A percentile compares a stretch with the other conserved stretches of the same genome.
These are phyloP conservation scores for Eragrostis tef DNA, from an alignment of 202 grass and related monocot species.

Conservation along the genomic window DNA sequence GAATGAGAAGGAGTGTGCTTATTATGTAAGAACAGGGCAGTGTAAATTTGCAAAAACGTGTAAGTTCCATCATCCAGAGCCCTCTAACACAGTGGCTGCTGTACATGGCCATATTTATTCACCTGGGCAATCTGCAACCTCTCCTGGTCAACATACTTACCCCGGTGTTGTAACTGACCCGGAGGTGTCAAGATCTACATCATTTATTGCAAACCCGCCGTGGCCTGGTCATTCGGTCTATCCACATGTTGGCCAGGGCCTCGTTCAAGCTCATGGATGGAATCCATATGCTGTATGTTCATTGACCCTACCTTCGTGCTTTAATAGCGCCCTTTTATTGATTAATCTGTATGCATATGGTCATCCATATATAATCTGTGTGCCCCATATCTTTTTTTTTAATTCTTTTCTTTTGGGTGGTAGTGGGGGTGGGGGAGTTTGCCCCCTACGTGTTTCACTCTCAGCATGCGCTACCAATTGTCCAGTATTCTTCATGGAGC, in stretches of 20 bases:
- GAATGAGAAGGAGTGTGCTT: constrained; percentile 87
- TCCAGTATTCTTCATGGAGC: too few species aligned
- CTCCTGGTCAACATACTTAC: constrained; percentile 60
- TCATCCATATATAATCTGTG: too few species aligned
- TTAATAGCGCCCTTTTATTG: constrained; percentile 3
- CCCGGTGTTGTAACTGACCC: constrained; percentile 66
- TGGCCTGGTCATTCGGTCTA: constrained; percentile 92
- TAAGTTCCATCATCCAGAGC: constrained; percentile 90
- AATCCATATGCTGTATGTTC: constrained; percentile 80
- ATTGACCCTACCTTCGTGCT: background rate
- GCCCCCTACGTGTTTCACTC: too few species aligned
- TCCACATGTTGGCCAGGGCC: constrained; percentile 79
- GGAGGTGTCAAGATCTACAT: constrained; percentile 64
- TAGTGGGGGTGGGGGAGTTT: too few species aligned
- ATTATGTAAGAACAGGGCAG: constrained; percentile 86
- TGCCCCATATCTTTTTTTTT: too few species aligned
- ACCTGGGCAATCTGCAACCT: constrained; percentile 61
- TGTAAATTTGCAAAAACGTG: constrained; percentile 90
- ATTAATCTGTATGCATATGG: constrained; percentile 8
- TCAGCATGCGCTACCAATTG: too few species aligned
- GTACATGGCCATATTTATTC: constrained; percentile 68
- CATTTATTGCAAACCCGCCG: constrained; percentile 79
- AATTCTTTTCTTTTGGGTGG: too few species aligned
- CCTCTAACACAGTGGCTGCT: constrained; percentile 72
- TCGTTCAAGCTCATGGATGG: constrained; percentile 81